Base-by-base conservation (phyloP, 2,329 filamentous ascomycete genomes). In the Diaporthe amygdali region DNA sequence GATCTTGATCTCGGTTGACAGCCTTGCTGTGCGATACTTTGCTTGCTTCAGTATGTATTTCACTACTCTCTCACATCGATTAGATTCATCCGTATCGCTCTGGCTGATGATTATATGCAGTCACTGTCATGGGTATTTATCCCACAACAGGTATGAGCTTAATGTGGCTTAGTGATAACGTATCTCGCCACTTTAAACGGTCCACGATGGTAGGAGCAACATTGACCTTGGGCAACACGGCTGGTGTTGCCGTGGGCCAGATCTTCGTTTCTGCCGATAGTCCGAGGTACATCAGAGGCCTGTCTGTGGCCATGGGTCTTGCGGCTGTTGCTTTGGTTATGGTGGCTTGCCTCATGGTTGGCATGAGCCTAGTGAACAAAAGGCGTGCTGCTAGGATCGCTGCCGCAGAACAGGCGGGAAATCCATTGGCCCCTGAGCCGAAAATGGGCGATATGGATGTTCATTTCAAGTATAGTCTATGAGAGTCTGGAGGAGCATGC, bases 121-220 rank as follows among this genome's bases (percentile, higher is more conserved):
- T 76, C 44, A 69, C 73, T 22, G 75, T 75, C 17, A 72, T 76
- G 25, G 78, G 77, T 12, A 77, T 79, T 25, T 79, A 78, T 39
- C 75, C 76, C 3, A 79, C 75, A 14, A 69, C 78, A 51, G 74
- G 81, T 15, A 76, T 83, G 41, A 85, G 82, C 69, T 71, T 82
- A 1, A 84, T 83, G 68, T 87, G 85, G 85, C 75, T 87, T 5
- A 85, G 84, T 25, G 84, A 84, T 52, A 87, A 86, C 41, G 78
- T 83, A 2, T 83, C 84, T 6, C 82, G 82, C 2, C 84, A 87
- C 52, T 86, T 85, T 75, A 82, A 84, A 32, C 82, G 85, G 20
- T 84, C 85, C 0, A 80, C 85, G 0, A 84, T 81, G 4, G 81
- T 87, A 14, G 84, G 84, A 1, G 76, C 84, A 34, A 81, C 85